A percentile compares a stretch with the other conserved stretches of the same genome.
These are phyloP conservation scores for Termitomyces sp. DNA, from an alignment of 768 basidiomycete genomes.

Conservation along the genomic window DNA sequence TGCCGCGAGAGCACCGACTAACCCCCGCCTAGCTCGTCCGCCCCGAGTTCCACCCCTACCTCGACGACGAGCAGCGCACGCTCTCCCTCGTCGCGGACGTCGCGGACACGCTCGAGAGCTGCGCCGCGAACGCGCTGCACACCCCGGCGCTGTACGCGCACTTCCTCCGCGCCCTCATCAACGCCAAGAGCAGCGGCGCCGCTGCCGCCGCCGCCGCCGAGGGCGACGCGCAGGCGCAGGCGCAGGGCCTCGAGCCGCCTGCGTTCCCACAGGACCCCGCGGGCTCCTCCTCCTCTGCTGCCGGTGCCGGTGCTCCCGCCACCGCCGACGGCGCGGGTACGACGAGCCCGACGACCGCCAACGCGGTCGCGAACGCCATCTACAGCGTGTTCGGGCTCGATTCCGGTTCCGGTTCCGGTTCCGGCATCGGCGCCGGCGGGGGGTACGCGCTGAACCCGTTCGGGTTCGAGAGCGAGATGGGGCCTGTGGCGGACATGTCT, in stretches of 20 bases:
- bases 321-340: background rate
- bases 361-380: background rate
- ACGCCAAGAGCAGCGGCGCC: constrained; percentile 36
- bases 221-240: background rate
- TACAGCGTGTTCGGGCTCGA: constrained; percentile 16
- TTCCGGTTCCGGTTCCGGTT: too few species aligned
- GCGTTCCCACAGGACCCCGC: background rate
- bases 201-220: background rate
- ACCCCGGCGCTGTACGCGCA: constrained; percentile 87
- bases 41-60: constrained; percentile 74
- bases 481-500: constrained; percentile 73
- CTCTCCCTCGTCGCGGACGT: constrained; percentile 72
- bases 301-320: too few species aligned
- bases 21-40: constrained; percentile 58
- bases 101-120: constrained; percentile 70
- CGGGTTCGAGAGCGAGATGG: constrained; percentile 80
- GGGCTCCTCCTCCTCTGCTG: too few species aligned
- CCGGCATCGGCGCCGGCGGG: background rate
- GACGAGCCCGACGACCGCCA: background rate
- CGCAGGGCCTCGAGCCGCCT: background rate
- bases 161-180: constrained; percentile 75
- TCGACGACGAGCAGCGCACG: constrained; percentile 69
- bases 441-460: constrained; percentile 45
- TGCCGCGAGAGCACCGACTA: too few species aligned
- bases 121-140: constrained; percentile 75